phyloP scores from a whole-genome alignment of 2,329 filamentous ascomycete species.

The Cercospora janseana region DNA sequence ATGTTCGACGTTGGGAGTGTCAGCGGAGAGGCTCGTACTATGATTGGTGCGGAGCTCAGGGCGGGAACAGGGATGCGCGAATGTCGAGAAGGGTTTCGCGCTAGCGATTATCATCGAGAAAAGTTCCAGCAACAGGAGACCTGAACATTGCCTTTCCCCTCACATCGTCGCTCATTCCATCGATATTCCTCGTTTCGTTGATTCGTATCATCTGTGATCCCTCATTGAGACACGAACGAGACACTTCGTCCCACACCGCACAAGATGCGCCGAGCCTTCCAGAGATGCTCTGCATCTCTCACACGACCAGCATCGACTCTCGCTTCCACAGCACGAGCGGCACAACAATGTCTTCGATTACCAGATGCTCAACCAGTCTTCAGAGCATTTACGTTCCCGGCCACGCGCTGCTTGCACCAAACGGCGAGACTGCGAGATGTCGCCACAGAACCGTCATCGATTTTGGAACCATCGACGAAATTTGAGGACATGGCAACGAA shows the following conservation, averaged over 20 bases:
- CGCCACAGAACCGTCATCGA: conserved; percentile 23
- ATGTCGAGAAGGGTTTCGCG: conserved; percentile 2
- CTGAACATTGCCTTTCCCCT: conserved; percentile 10
- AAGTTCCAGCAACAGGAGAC: conserved; percentile 13
- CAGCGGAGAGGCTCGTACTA: background rate
- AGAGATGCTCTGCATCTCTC: conserved; percentile 34
- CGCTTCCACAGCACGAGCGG: conserved; percentile 15
- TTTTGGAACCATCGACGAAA: conserved; percentile 37
- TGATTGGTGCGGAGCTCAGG: conserved; percentile 8
- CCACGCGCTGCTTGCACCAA: conserved; percentile 37
- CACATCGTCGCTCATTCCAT: conserved; percentile 13
- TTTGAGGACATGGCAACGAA: conserved; percentile 47
- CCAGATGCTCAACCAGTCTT: conserved; percentile 18
- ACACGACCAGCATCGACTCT: conserved; percentile 26
- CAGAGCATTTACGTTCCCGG: conserved; percentile 37
- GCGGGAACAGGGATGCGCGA: background rate
- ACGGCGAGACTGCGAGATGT: conserved; percentile 38
- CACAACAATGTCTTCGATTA: conserved; percentile 19
- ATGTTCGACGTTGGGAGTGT: conserved; percentile 5
- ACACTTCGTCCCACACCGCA: background rate
- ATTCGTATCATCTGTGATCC: background rate
- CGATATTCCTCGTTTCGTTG: background rate
- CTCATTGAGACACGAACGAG: background rate
- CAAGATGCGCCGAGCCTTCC: conserved; percentile 35
- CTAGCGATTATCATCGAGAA: conserved; percentile 10